Conservation (phyloP, 176 grass and related monocot genomes). For the Eleusine coracana region DNA sequence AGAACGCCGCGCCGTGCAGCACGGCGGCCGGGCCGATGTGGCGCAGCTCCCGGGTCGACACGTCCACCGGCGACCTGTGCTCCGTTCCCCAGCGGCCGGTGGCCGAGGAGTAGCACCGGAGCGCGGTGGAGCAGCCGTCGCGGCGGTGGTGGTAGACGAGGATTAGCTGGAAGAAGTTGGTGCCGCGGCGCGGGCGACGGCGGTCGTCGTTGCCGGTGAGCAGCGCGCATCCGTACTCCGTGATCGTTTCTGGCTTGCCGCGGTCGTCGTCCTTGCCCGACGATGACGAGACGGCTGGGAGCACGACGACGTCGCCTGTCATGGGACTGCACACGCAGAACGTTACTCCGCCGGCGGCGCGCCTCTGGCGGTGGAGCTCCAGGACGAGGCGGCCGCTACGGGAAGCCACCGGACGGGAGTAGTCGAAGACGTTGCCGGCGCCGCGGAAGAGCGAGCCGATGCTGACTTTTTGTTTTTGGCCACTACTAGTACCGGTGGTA, state of each 20-base stretch:
- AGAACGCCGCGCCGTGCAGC: not conserved
- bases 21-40: slow-evolving; percentile 1
- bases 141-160: slow-evolving; percentile 18
- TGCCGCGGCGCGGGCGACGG: not conserved
- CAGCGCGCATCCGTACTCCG: slow-evolving; percentile 15
- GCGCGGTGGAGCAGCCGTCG: too few relatives aligned
- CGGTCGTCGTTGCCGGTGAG: slow-evolving; percentile 28
- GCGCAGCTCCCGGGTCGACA: not conserved
- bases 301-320: not conserved
- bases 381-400: slow-evolving; percentile 3
- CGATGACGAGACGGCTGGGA: too few relatives aligned
- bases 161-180: not conserved
- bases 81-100: slow-evolving; percentile 10
- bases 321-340: not conserved
- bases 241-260: not conserved
- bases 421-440: not conserved
- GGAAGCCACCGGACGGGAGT: not conserved
- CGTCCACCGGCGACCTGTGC: not conserved
- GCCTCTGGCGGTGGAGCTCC: not conserved
- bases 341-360: too few relatives aligned
- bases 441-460: too few relatives aligned
- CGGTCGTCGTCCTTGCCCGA: too few relatives aligned
- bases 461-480: too few relatives aligned
- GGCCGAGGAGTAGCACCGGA: slow-evolving; percentile 35
- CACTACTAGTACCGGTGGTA: too few relatives aligned